Conservation (phyloP, 495 filamentous ascomycete genomes). For the Podospora tetraspora region DNA sequence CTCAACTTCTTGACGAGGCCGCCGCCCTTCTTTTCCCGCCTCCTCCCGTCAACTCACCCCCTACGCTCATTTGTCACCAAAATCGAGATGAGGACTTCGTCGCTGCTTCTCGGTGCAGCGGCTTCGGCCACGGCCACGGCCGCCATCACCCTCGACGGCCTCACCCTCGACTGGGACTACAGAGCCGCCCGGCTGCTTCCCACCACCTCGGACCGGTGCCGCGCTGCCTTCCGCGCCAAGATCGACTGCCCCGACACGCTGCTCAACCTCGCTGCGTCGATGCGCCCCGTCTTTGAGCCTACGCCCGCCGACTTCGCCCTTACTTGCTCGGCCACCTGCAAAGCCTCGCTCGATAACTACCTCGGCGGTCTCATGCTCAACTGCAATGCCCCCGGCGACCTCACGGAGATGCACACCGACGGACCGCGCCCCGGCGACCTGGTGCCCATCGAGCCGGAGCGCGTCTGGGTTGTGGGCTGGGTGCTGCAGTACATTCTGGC, state of each 20-base stretch:
- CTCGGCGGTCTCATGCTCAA: background rate
- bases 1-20: background rate
- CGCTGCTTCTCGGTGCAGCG: background rate
- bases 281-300: conserved; percentile 1
- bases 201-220: conserved; percentile 2
- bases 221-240: background rate
- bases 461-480: background rate
- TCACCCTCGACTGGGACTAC: conserved; percentile 1
- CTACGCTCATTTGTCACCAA: background rate
- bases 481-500: conserved; percentile 1
- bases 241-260: conserved; percentile 5
- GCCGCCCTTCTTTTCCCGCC: background rate
- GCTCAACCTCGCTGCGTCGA: conserved; percentile 2
- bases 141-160: background rate
- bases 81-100: background rate
- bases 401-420: background rate
- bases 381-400: background rate
- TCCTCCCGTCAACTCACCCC: background rate
- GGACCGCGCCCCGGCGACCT: background rate
- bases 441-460: background rate
- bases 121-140: background rate
- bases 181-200: background rate
- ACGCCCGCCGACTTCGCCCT: background rate
- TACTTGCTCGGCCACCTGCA: background rate
- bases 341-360: background rate